phyloP scores from a whole-genome alignment of 805 yeast species.

The Priceomyces medius region DNA sequence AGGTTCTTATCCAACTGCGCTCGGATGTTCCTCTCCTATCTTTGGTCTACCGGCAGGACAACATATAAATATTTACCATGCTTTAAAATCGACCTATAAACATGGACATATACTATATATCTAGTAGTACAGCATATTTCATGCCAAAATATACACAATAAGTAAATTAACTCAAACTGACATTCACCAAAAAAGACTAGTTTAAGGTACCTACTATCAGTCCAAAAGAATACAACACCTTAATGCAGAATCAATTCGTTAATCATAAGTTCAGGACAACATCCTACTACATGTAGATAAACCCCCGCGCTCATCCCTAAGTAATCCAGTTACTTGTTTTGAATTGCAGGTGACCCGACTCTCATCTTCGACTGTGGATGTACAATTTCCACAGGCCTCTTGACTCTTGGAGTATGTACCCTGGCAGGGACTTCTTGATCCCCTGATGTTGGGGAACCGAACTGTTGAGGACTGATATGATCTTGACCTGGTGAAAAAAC shows the following conservation, averaged over 20 bases:
- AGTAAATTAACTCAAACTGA: too few relatives aligned
- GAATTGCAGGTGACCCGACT: conserved; percentile 48
- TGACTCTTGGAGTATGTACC: conserved; percentile 55
- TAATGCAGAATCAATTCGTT: conserved; percentile 1
- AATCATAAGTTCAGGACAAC: background rate
- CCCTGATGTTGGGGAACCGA: conserved; percentile 7
- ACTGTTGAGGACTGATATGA: conserved; percentile 16
- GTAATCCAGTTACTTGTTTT: conserved; percentile 10
- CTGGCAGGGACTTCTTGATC: conserved; percentile 34
- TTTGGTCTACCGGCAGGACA: too few relatives aligned
- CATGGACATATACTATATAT: background rate
- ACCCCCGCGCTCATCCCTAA: background rate
- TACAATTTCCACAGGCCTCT: conserved; percentile 60
- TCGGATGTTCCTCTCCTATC: too few relatives aligned
- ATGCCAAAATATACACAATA: background rate
- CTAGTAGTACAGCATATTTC: background rate
- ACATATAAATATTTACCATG: background rate
- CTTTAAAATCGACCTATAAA: background rate
- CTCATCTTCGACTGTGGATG: conserved; percentile 62
- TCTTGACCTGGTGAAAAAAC: conserved; percentile 52
- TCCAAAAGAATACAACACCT: background rate
- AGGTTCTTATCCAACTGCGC: too few relatives aligned
- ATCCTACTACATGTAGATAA: conserved; percentile 1
- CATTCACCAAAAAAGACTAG: background rate
- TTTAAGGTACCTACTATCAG: conserved; percentile 1